Base-by-base conservation (phyloP, 176 grass and related monocot species). In the Cocos nucifera region DNA sequence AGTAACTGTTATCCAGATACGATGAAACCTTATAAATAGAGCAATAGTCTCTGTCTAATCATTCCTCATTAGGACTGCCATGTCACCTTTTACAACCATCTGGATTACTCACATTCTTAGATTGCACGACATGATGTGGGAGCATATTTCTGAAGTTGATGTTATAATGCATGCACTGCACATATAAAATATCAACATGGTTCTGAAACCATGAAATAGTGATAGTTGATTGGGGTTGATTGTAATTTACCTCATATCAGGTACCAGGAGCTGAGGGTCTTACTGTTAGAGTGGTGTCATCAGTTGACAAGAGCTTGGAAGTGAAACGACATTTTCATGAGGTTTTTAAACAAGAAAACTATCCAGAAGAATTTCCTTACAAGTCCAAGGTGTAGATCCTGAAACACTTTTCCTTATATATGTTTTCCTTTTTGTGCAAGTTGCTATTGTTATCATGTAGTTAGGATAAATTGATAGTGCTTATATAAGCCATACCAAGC, bases 271-370 rank as follows among this genome's bases (percentile, higher is more conserved):
- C 85, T 59, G 84, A 97, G 75, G 92, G 81, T 73, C 84, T 97
- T 80, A 85, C 73, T 35, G 70, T 91, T 65, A 85, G 87, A 80
- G 92, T 97, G 49, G 87, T 97, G 29, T 97, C 87, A 54, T 91
- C 83, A 54, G 32, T 86, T 64, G 81, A 82, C 29, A 86, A 85
- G 68, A 69, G 73, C 66, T 61, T 84, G 49, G 73, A 91, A 72
- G 87, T 97, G 30, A 75, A 75, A 66, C 81, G 72, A 74, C 75
- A 54, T 60, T 88, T 97, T 78, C 58, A 53, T 52, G 78, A 91
- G 5, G 73, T 91, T 72, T 82, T 97, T 51, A 78, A 88, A 67
- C 50, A 89, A 53, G 84, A 85, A 82, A 82, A 80, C 56, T 97
- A 88, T 77, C 87, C 92, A 57, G 62, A 44, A 21, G 57, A 88